These are phyloP conservation scores for Calonectria pseudoreteaudii DNA, from an alignment of 2,329 filamentous ascomycete genomes.

Conservation along the genomic window DNA sequence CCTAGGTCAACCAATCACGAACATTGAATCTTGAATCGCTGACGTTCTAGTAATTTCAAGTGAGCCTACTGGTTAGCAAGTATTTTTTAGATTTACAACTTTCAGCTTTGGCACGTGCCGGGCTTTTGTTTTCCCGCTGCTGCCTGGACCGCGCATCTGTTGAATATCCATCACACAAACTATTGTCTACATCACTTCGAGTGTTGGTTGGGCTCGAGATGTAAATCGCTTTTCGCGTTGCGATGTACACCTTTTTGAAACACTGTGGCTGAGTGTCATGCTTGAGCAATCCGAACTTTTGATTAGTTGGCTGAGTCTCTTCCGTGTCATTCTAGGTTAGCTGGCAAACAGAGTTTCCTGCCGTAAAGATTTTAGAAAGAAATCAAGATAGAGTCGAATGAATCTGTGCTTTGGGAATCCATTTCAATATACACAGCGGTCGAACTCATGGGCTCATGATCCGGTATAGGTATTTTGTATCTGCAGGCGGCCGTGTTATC, in stretches of 20 bases:
- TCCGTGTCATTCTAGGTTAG: not conserved
- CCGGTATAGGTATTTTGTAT: not conserved
- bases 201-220: not conserved
- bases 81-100: not conserved
- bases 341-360: accelerated
- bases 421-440: not conserved
- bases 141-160: not conserved
- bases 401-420: not conserved
- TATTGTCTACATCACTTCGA: not conserved
- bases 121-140: not conserved
- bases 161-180: not conserved
- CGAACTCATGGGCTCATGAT: not conserved
- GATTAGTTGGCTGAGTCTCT: not conserved
- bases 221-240: not conserved
- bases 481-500: not conserved
- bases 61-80: not conserved
- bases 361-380: not conserved
- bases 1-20: too few relatives aligned
- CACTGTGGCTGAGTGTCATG: not conserved
- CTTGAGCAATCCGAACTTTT: not conserved
- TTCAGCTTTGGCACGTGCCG: not conserved
- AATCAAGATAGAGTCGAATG: not conserved
- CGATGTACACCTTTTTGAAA: not conserved
- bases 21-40: not conserved
- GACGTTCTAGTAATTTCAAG: not conserved